Evolutionary conservation across 345 rosid genomes (phyloP).

Genomic region (Eucalyptus cloeziana): DNA sequence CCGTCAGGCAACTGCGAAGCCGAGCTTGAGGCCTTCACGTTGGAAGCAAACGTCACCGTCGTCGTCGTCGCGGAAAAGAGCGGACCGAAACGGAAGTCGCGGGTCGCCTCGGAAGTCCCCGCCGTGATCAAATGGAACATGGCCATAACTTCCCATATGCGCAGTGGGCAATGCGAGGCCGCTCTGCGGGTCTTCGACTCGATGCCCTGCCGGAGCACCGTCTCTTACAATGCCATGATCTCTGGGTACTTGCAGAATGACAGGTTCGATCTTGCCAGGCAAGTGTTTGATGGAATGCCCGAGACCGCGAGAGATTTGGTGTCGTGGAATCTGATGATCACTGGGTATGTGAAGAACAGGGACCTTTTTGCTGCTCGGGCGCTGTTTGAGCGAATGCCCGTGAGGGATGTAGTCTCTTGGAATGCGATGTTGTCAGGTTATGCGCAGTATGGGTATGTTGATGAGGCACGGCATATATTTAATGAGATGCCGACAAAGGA

Average conservation of each 20-base stretch:
- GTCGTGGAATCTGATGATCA: conserved; percentile 5
- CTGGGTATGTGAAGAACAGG: not conserved
- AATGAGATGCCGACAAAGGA: not conserved
- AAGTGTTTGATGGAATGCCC: conserved; percentile 1
- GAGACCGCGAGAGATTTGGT: conserved; percentile 2
- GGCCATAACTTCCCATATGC: conserved; percentile 10
- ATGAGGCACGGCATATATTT: conserved; percentile 2
- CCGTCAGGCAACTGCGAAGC: not conserved
- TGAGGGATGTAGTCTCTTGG: conserved; percentile 2
- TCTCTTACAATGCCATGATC: conserved; percentile 4
- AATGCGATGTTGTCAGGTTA: conserved; percentile 4
- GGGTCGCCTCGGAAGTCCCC: not conserved
- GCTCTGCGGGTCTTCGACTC: not conserved
- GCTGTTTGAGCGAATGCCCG: not conserved
- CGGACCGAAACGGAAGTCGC: not conserved
- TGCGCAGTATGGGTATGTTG: conserved; percentile 4
- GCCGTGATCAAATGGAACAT: conserved; percentile 5
- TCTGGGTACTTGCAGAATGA: conserved; percentile 5
- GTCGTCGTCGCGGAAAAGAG: not conserved
- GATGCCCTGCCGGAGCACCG: conserved; percentile 4
- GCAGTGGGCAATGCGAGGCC: not conserved
- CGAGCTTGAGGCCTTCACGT: not conserved
- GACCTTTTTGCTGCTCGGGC: not conserved
- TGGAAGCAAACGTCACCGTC: not conserved
- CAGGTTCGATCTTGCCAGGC: not conserved